Evolutionary conservation across 352 stramenopile species (phyloP), one percentile per base, ranked within the genome.

Genomic region (Globisporangium spinosum): DNA sequence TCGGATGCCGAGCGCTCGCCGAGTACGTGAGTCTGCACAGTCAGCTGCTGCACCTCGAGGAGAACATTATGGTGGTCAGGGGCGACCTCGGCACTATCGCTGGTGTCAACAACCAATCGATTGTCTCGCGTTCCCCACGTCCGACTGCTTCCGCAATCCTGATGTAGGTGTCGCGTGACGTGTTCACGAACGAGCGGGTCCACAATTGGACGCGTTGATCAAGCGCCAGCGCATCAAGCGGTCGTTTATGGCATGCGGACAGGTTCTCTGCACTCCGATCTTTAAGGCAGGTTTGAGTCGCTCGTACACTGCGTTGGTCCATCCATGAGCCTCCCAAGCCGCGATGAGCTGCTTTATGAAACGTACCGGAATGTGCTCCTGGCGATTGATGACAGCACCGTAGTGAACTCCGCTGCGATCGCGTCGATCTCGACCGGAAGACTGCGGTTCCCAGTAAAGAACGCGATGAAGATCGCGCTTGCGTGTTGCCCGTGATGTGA

Each of bases 51-150:
- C 61, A 62, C 20, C 84, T 91, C 49, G 49, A 68, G 8, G 29
- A 64, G 22, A 73, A 68, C 47, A 67, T 87, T 10, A 10, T 65
- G 4, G 74, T 91, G 22, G 40, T 82, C 10, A 49, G 75, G 22
- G 80, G 75, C 0, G 76, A 92, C 53, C 56, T 94, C 57, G 73
- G 73, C n/a, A 65, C 38, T 9, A 80, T 90, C 56, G 68, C 55
- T 0, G 40, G 67, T 82, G 12, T 13, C 3, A 29, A 71, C 22
- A 69, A 59, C 1, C 17, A 67, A 10, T 27, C 13, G 83, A 94
- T 34, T 91, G 83, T 57, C 65, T 94, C 10, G 74, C 76, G 40
- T 91, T 92, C 49, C 80, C 82, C 13, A 89, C 83, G 54, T 83
- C 25, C n/a, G n/a, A n/a, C n/a, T n/a, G n/a, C n/a, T n/a, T n/a